phyloP scores from a whole-genome alignment of 257 asterid genomes.

The Galeopsis tetrahit region DNA sequence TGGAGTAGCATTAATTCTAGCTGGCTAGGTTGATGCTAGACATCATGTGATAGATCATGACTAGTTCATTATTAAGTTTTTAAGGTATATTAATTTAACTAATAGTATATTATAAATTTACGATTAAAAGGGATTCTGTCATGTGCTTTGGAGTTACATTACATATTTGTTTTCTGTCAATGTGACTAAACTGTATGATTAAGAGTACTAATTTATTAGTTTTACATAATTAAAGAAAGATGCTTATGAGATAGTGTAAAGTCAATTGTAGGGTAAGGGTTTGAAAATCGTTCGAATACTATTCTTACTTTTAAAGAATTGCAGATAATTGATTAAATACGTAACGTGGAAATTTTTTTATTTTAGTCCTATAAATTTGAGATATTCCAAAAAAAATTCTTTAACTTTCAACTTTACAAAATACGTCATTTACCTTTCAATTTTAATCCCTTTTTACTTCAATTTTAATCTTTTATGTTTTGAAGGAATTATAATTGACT shows the following conservation, averaged over 20 bases:
- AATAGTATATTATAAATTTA: not conserved
- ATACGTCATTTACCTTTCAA: too few relatives aligned
- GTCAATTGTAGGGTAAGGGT: not conserved
- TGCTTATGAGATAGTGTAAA: not conserved
- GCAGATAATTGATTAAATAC: too few relatives aligned
- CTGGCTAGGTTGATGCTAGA: not conserved
- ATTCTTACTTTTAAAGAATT: too few relatives aligned
- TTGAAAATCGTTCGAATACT: too few relatives aligned
- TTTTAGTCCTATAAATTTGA: too few relatives aligned
- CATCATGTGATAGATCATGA: constrained; percentile 29
- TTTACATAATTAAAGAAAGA: not conserved
- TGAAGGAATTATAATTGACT: too few relatives aligned
- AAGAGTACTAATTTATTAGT: not conserved
- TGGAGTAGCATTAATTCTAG: too few relatives aligned
- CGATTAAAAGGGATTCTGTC: constrained; percentile 29
- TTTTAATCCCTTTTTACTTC: too few relatives aligned
- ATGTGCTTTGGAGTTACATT: constrained; percentile 33
- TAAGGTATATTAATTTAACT: constrained; percentile 4
- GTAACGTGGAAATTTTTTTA: too few relatives aligned
- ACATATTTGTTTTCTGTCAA: not conserved
- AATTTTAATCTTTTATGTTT: too few relatives aligned
- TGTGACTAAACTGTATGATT: constrained; percentile 5
- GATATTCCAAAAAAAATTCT: too few relatives aligned
- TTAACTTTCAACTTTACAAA: too few relatives aligned
- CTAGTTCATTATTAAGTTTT: not conserved